Evolutionary conservation across 257 asterid species (phyloP).

Genomic region (Paraleonurus japonicus): DNA sequence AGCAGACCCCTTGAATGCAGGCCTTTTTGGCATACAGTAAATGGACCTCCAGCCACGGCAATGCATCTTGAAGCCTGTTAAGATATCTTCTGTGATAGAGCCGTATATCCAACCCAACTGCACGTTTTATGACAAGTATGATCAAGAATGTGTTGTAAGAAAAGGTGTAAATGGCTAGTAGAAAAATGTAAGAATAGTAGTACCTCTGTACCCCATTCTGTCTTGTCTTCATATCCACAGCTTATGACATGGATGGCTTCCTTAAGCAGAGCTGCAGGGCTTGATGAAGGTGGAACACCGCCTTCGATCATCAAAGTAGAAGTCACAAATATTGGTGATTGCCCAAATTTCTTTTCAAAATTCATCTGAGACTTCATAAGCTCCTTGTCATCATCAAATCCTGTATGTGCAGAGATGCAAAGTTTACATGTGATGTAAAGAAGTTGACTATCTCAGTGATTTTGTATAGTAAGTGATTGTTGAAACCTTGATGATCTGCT

Average conservation of each 20-base stretch:
- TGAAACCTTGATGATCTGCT: constrained; percentile 55
- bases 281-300: constrained; percentile 95
- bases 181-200: background rate
- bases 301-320: constrained; percentile 92
- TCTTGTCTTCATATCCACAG: constrained; percentile 96
- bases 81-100: constrained; percentile 90
- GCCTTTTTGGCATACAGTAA: constrained; percentile 79
- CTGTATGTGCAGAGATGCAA: constrained; percentile 35
- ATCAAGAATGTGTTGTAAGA: constrained; percentile 1
- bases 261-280: constrained; percentile 93
- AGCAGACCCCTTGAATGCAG: constrained; percentile 93
- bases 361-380: constrained; percentile 85
- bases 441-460: background rate
- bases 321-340: constrained; percentile 83
- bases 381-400: constrained; percentile 81
- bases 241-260: constrained; percentile 98
- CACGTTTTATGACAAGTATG: constrained; percentile 27
- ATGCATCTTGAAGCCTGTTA: constrained; percentile 97
- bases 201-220: constrained; percentile 99
- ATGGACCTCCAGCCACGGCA: constrained; percentile 97
- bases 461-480: background rate
- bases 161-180: background rate
- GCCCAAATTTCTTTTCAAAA: constrained; percentile 92
- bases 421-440: background rate
- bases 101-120: constrained; percentile 98